These are phyloP conservation scores for Venturia asperata DNA, from an alignment of 2,329 filamentous ascomycete genomes.

Conservation along the genomic window DNA sequence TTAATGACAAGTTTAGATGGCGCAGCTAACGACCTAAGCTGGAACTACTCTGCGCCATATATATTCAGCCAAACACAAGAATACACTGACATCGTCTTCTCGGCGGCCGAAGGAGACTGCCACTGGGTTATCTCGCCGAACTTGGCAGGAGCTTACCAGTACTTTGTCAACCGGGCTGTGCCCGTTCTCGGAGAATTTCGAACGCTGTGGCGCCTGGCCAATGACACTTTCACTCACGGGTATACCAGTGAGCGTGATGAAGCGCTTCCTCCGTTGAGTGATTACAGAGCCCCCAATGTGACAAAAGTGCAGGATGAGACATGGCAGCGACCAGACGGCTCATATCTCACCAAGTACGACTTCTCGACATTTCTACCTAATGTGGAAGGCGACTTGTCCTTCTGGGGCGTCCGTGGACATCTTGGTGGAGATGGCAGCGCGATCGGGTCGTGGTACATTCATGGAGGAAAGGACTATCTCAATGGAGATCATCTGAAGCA, in stretches of 20 bases:
- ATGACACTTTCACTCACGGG: slow-evolving; percentile 42
- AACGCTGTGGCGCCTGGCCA: slow-evolving; percentile 45
- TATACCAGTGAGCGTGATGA: slow-evolving; percentile 42
- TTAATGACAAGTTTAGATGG: slow-evolving; percentile 2
- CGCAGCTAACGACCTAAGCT: slow-evolving; percentile 37
- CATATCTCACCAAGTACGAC: slow-evolving; percentile 47
- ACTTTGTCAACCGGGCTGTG: slow-evolving; percentile 46
- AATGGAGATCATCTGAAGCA: slow-evolving; percentile 49
- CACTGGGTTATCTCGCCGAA: slow-evolving; percentile 47
- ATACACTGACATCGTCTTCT: slow-evolving; percentile 45
- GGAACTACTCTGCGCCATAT: slow-evolving; percentile 37
- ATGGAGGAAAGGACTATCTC: slow-evolving; percentile 39
- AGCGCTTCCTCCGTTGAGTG: slow-evolving; percentile 37
- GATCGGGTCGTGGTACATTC: slow-evolving; percentile 47
- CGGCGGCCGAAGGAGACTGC: slow-evolving; percentile 42
- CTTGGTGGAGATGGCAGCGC: slow-evolving; percentile 30
- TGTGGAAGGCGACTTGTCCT: slow-evolving; percentile 23
- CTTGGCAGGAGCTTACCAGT: slow-evolving; percentile 49
- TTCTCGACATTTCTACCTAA: slow-evolving; percentile 14
- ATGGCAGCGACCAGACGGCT: slow-evolving; percentile 42
- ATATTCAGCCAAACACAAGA: slow-evolving; percentile 37
- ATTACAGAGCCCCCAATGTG: slow-evolving; percentile 23
- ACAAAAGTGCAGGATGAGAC: slow-evolving; percentile 49
- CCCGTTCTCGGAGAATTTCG: slow-evolving; percentile 45
- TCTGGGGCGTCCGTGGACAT: slow-evolving; percentile 41